Percentiles rank a stretch among this genome's conserved stretches.
These are phyloP conservation scores for Podila horticola DNA, from an alignment of 192 early-diverging fungal genomes.

Conservation along the genomic window DNA sequence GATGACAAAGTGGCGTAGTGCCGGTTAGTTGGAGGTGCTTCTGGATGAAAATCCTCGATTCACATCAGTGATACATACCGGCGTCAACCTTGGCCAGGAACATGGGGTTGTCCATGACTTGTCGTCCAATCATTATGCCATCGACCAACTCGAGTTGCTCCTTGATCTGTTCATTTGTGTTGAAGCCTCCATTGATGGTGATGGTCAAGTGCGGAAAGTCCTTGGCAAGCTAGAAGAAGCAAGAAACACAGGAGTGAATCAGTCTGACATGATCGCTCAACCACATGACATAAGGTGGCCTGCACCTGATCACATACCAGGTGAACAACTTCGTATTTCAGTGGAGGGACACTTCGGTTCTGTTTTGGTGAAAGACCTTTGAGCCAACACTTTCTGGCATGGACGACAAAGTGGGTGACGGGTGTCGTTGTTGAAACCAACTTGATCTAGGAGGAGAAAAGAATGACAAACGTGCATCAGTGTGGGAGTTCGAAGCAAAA, in stretches of 20 bases:
- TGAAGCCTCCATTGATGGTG: slow-evolving; percentile 76
- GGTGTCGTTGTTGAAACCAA: slow-evolving; percentile 37
- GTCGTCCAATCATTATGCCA: slow-evolving; percentile 79
- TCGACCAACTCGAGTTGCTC: slow-evolving; percentile 61
- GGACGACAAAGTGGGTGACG: slow-evolving; percentile 68
- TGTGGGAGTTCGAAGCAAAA: too few species aligned
- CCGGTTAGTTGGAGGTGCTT: neutral
- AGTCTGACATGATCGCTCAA: too few species aligned
- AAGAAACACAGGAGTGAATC: neutral
- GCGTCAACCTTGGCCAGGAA: slow-evolving; percentile 70
- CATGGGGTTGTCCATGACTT: slow-evolving; percentile 75
- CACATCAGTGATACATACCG: slow-evolving; percentile 20
- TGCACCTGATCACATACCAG: slow-evolving; percentile 3
- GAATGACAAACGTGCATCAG: neutral
- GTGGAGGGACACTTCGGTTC: slow-evolving; percentile 71
- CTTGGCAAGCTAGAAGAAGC: slow-evolving; percentile 49
- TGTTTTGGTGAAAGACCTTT: slow-evolving; percentile 72
- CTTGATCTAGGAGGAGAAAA: slow-evolving; percentile 21
- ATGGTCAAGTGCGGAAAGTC: slow-evolving; percentile 66
- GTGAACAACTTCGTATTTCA: slow-evolving; percentile 71
- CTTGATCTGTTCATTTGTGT: slow-evolving; percentile 55
- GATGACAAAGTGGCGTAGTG: neutral
- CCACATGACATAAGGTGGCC: too few species aligned
- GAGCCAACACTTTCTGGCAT: slow-evolving; percentile 76
- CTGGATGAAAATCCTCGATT: neutral